Conservation (phyloP, 108 stramenopile species). For the Discostella stelligeroides region DNA sequence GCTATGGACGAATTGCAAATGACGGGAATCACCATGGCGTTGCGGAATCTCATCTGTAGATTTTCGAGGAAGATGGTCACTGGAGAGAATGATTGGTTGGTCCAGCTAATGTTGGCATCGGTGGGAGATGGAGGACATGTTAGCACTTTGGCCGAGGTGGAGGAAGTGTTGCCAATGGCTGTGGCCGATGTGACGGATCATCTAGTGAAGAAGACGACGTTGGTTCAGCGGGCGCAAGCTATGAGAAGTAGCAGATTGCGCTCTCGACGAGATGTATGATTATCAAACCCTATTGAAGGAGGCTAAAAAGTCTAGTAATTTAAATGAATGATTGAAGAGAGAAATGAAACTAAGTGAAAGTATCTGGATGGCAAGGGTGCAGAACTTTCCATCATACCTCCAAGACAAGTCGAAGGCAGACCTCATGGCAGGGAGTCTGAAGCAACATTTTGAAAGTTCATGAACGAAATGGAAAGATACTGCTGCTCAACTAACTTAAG, state of each 20-base stretch:
- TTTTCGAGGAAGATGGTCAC: neutral
- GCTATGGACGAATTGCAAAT: conserved; percentile 12
- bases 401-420: too few relatives aligned
- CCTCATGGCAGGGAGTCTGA: too few relatives aligned
- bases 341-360: too few relatives aligned
- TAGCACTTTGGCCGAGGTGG: neutral
- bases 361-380: too few relatives aligned
- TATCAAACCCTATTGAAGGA: too few relatives aligned
- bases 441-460: too few relatives aligned
- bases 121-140: neutral
- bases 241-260: neutral
- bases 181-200: conserved; percentile 5
- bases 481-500: too few relatives aligned
- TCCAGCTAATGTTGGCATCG: conserved; percentile 5
- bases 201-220: conserved; percentile 9
- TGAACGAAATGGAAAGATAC: too few relatives aligned
- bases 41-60: neutral
- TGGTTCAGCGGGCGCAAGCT: neutral
- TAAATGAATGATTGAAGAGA: too few relatives aligned
- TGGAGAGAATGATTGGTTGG: conserved; percentile 13
- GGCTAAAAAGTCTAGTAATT: too few relatives aligned
- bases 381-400: too few relatives aligned
- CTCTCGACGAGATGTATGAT: neutral
- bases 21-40: conserved; percentile 2
- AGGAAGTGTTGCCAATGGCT: neutral